Conservation (phyloP, 495 filamentous ascomycete genomes). For the Penicillium crystallinum region DNA sequence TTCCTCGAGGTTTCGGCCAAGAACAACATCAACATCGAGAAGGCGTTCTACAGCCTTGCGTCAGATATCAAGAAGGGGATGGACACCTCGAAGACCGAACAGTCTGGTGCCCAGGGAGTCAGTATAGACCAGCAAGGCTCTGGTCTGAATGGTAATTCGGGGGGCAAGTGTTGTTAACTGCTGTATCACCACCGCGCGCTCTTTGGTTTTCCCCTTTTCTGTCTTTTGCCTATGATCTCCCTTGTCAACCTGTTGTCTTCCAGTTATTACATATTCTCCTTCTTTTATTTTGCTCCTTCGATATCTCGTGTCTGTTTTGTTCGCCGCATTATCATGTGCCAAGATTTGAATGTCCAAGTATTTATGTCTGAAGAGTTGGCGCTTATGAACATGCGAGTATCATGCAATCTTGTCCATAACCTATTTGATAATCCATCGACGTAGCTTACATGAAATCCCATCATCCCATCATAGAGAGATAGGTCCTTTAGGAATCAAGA, state of each 20-base stretch:
- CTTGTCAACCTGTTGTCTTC: neutral
- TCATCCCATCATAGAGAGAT: no score
- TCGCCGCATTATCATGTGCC: constrained; percentile 15
- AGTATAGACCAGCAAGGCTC: constrained; percentile 63
- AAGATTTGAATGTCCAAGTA: constrained; percentile 21
- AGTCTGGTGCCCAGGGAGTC: constrained; percentile 57
- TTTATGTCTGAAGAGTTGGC: constrained; percentile 16
- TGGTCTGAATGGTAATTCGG: constrained; percentile 52
- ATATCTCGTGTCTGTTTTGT: constrained; percentile 5
- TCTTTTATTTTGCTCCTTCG: constrained; percentile 3
- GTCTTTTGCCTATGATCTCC: constrained; percentile 1
- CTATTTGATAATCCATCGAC: constrained; percentile 3
- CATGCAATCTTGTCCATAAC: constrained; percentile 22
- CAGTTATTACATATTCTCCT: neutral
- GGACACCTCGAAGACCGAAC: constrained; percentile 72
- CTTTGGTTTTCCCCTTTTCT: constrained; percentile 3
- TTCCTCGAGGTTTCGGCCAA: constrained; percentile 98
- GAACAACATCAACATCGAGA: constrained; percentile 98
- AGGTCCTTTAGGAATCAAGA: no score
- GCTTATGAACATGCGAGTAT: constrained; percentile 13
- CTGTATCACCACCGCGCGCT: constrained; percentile 14
- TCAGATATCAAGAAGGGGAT: constrained; percentile 91
- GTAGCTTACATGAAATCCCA: neutral
- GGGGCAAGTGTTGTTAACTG: constrained; percentile 82
- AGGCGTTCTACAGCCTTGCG: constrained; percentile 94